phyloP scores from a whole-genome alignment of 176 grass and related monocot genomes.

The Coix lacrymajobi region DNA sequence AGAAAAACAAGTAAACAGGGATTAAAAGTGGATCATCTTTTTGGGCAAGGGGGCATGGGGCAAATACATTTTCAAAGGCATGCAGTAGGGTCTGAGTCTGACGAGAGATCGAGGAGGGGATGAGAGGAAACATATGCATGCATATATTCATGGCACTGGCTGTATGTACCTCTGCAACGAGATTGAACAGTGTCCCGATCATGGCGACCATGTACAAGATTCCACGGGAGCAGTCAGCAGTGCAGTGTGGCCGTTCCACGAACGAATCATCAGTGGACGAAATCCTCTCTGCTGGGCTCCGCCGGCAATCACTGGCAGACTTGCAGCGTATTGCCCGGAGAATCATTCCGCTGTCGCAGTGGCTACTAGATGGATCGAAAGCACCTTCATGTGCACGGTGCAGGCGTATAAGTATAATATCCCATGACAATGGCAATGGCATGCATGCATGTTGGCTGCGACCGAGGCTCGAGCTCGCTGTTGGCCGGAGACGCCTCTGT shows the following conservation, averaged over 20 bases:
- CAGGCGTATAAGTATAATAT: too few species aligned
- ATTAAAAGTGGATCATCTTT: not conserved
- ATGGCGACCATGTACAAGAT: constrained; percentile 24
- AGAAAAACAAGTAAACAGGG: not conserved
- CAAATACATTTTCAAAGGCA: not conserved
- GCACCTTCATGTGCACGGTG: not conserved
- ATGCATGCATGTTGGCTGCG: too few species aligned
- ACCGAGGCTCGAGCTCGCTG: too few species aligned
- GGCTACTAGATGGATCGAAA: not conserved
- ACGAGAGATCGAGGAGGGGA: not conserved
- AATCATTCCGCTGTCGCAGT: constrained; percentile 30
- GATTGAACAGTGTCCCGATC: constrained; percentile 11
- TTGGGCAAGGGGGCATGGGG: not conserved
- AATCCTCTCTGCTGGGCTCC: not conserved
- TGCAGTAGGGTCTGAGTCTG: not conserved
- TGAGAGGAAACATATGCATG: not conserved
- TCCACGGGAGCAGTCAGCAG: not conserved
- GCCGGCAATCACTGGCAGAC: not conserved
- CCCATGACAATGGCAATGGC: too few species aligned
- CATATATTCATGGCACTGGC: not conserved
- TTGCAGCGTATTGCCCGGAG: constrained; percentile 8
- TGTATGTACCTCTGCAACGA: not conserved
- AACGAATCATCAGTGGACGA: not conserved
- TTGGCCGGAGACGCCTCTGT: too few species aligned
- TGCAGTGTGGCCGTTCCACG: not conserved